Evolutionary conservation across 352 stramenopile species (phyloP).

Genomic region (Phytophthora fragariae): DNA sequence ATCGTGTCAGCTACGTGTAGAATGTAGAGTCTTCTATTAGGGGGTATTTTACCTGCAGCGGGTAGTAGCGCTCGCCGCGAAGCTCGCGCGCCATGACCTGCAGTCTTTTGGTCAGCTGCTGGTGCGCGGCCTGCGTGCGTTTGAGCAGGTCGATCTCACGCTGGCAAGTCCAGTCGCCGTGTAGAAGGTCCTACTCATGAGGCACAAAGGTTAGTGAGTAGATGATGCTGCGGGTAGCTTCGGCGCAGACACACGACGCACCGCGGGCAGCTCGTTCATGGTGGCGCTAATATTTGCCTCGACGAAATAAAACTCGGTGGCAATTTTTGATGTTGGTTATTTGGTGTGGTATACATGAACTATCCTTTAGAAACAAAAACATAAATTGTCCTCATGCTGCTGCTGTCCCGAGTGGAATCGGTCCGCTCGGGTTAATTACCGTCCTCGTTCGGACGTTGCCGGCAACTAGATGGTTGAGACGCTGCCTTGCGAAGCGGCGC

Average conservation of each 20-base stretch:
- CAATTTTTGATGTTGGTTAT: no score
- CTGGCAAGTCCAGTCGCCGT: constrained; percentile 63
- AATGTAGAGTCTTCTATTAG: not conserved
- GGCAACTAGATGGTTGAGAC: no score
- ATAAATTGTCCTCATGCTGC: not conserved
- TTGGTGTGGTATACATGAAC: no score
- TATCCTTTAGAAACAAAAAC: no score
- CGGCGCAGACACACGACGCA: constrained; percentile 14
- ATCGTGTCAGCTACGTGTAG: not conserved
- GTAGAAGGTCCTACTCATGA: constrained; percentile 46
- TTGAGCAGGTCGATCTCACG: constrained; percentile 65
- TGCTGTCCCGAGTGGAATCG: not conserved
- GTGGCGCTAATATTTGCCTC: not conserved
- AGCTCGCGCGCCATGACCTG: constrained; percentile 61
- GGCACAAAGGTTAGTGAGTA: not conserved
- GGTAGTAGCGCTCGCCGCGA: constrained; percentile 68
- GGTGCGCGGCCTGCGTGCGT: constrained; percentile 52
- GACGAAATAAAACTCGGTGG: not conserved
- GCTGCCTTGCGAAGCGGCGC: no score
- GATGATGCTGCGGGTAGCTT: not conserved
- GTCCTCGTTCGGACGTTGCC: no score
- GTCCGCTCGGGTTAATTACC: no score
- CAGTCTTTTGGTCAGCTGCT: constrained; percentile 56
- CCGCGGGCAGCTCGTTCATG: constrained; percentile 37
- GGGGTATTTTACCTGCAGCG: constrained; percentile 40